Base-by-base conservation (phyloP, 1,139 yeast genomes). In the Candida dubliniensis region DNA sequence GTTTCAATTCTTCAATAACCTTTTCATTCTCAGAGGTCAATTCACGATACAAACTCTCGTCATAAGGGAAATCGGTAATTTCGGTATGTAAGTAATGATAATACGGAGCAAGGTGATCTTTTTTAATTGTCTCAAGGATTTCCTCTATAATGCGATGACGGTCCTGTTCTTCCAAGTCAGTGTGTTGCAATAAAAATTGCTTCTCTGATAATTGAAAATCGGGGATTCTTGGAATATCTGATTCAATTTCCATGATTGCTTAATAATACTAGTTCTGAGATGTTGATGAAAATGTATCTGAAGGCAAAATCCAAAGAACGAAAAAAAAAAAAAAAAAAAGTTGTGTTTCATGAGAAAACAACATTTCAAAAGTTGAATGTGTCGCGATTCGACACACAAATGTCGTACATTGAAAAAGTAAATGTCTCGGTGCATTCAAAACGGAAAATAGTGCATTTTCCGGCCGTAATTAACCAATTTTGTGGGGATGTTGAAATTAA, bases 91-190 rank as follows among this genome's bases (percentile, higher is more conserved):
- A 71, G 60, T 84, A 79, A 56, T 81, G 69, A 66, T 90, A 93
- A 61, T 88, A 87, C n/a, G 97, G 95, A 1, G 89, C 96, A 73
- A 89, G 76, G 52, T 81, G 74, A 39, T 83, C 80, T 29, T 71
- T 68, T 52, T 75, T 74, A 59, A 93, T 82, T 40, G 77, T 69
- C 32, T 67, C 70, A 40, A 79, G 55, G 43, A 91, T 71, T 39
- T 76, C 75, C 29, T 65, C 57, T 42, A 72, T 63, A 30, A 84
- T 65, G 35, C 64, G 69, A 12, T 67, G 47, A 27, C 60, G 72
- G 37, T 62, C 59, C 46, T 59, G 59, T 26, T 60, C 63, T 2
- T 74, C 68, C 9, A 51, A 42, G 49, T 68, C 44, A 13, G 50
- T 47, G 31, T 47, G 67, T 33, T 76, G 69, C 48, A 87, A 71